Percentiles rank a stretch among this genome's conserved stretches.
These are phyloP conservation scores for Peronosclerospora sorghi DNA, from an alignment of 352 stramenopile genomes.

Conservation along the genomic window DNA sequence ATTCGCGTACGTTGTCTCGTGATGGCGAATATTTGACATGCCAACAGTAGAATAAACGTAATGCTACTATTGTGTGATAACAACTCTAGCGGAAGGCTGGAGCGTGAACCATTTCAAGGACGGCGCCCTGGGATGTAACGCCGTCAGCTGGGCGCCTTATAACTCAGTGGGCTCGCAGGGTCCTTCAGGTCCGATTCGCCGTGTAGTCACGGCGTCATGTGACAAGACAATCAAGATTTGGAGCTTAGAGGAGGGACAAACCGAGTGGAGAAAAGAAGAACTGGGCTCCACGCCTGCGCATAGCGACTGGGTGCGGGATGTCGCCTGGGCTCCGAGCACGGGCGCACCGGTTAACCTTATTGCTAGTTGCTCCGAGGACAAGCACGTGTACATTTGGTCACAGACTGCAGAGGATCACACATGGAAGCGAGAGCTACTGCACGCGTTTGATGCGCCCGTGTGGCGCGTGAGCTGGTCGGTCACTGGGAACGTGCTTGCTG, in stretches of 20 bases:
- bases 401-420: constrained; percentile 52
- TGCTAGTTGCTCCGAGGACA: constrained; percentile 85
- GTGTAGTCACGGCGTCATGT: constrained; percentile 93
- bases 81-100: constrained; percentile 73
- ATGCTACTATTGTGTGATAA: constrained; percentile 1
- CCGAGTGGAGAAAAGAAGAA: constrained; percentile 73
- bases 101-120: constrained; percentile 89
- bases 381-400: constrained; percentile 94
- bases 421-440: constrained; percentile 90
- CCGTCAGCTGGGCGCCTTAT: constrained; percentile 93
- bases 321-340: constrained; percentile 93
- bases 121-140: constrained; percentile 92
- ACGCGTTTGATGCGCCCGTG: constrained; percentile 92
- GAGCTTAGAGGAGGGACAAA: constrained; percentile 63
- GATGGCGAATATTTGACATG: too few species aligned
- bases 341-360: constrained; percentile 91
- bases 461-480: constrained; percentile 98
- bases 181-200: constrained; percentile 38
- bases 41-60: background rate
- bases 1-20: constrained; percentile 39
- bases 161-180: constrained; percentile 45
- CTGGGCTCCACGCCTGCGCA: constrained; percentile 76
- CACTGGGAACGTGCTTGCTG: constrained; percentile 95
- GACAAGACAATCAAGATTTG: constrained; percentile 98
- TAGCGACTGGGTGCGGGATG: constrained; percentile 94